Percentiles rank a stretch among this genome's conserved stretches.
These are phyloP conservation scores for Clonostachys rosea DNA, from an alignment of 2,329 filamentous ascomycete genomes.

Conservation along the genomic window DNA sequence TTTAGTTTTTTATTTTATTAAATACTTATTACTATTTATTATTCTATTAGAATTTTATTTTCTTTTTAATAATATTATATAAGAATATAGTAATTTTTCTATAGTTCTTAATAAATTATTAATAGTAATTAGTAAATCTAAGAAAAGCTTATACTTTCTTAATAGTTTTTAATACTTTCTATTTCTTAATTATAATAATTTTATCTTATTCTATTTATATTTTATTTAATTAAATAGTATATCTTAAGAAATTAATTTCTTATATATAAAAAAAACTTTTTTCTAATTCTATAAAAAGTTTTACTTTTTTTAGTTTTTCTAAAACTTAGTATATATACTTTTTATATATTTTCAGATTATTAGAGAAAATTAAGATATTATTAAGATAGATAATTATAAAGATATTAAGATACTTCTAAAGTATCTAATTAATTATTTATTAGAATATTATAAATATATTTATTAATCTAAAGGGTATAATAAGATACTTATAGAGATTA, in stretches of 20 bases:
- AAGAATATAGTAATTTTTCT: not conserved
- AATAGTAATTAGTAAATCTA: not conserved
- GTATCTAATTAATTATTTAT: not conserved
- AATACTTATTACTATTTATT: not conserved
- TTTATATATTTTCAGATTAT: not conserved
- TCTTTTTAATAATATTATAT: not conserved
- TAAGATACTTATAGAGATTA: slow-evolving; percentile 22
- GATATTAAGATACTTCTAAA: not conserved
- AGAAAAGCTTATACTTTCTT: not conserved
- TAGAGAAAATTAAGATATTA: not conserved
- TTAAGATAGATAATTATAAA: not conserved
- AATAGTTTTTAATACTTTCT: not conserved
- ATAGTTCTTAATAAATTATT: not conserved
- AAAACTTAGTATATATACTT: not conserved
- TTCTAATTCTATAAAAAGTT: not conserved
- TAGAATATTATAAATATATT: slow-evolving; percentile 4
- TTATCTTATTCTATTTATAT: not conserved
- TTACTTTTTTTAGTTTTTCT: not conserved
- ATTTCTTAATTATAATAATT: not conserved
- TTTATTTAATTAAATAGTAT: not conserved
- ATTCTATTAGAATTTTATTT: not conserved
- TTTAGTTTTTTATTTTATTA: not conserved
- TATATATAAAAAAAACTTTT: not conserved
- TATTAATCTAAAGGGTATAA: slow-evolving; percentile 19
- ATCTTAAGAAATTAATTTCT: not conserved